phyloP scores from a whole-genome alignment of 2,329 filamentous ascomycete genomes.

The Clarireedia homoeocarpa region DNA sequence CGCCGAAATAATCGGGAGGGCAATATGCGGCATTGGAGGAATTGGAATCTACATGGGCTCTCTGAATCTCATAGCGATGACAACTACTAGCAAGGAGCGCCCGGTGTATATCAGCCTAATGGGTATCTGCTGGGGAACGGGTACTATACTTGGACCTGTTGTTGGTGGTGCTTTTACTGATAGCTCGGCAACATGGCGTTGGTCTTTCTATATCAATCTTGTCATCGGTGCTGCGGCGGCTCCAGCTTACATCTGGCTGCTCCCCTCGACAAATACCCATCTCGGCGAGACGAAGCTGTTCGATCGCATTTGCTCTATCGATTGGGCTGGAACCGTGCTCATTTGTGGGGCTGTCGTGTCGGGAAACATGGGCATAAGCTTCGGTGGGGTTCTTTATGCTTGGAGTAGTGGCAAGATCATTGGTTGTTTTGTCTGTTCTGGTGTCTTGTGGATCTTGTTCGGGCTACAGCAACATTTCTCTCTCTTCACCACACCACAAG shows the following conservation, averaged over 20 bases:
- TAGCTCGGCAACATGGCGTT: constrained; percentile 24
- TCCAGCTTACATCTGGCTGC: constrained; percentile 12
- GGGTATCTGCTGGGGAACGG: constrained; percentile 10
- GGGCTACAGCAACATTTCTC: constrained; percentile 22
- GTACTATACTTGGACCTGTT: constrained; percentile 14
- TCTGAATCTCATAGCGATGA: constrained; percentile 9
- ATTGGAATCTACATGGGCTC: constrained; percentile 35
- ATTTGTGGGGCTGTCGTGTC: constrained; percentile 30
- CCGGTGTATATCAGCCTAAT: constrained; percentile 9
- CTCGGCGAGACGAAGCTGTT: not conserved
- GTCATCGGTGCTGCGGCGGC: constrained; percentile 25
- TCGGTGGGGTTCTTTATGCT: constrained; percentile 26
- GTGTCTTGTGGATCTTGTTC: constrained; percentile 27
- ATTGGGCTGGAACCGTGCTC: constrained; percentile 22
- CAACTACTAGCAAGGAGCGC: constrained; percentile 5
- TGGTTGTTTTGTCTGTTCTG: constrained; percentile 36
- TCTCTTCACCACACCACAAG: constrained; percentile 19
- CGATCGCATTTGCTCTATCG: constrained; percentile 7
- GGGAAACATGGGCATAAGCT: constrained; percentile 29
- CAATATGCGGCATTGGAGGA: constrained; percentile 34
- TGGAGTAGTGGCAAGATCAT: constrained; percentile 25
- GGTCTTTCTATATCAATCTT: constrained; percentile 29
- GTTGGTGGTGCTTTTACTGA: constrained; percentile 26
- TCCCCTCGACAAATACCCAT: constrained; percentile 1
- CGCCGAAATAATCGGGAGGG: constrained; percentile 38